Conservation (phyloP, 257 asterid genomes). For the Anisodus acutangulus region DNA sequence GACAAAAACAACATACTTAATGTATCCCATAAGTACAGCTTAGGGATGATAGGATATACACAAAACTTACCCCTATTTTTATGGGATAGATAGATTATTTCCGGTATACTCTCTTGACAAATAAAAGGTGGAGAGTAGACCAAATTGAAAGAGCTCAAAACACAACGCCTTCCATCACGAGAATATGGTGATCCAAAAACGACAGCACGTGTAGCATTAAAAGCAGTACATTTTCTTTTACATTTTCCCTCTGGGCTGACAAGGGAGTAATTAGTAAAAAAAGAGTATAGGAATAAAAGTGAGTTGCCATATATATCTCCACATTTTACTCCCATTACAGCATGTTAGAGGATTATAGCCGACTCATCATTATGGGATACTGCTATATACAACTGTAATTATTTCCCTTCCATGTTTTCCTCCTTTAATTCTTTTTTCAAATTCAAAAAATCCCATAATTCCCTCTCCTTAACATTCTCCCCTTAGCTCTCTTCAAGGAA, state of each 20-base stretch:
- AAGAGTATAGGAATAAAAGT: neutral
- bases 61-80: no score
- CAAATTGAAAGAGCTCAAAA: neutral
- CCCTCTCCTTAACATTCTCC: neutral
- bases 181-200: constrained; percentile 20
- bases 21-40: no score
- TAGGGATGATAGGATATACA: no score
- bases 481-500: neutral
- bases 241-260: neutral
- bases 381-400: constrained; percentile 20
- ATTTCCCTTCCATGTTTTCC: constrained; percentile 31
- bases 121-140: no score
- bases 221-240: neutral
- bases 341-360: constrained; percentile 43
- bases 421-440: constrained; percentile 32
- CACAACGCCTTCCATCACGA: constrained; percentile 4
- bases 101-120: no score
- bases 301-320: constrained; percentile 51
- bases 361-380: constrained; percentile 26
- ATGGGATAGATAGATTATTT: no score
- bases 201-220: constrained; percentile 4
- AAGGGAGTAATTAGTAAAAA: neutral
- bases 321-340: constrained; percentile 47
- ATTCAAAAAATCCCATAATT: constrained; percentile 35
- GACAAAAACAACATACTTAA: no score